A percentile compares a stretch with the other conserved stretches of the same genome.
Conservation (phyloP, 441 rosid genomes). For the Aleurites moluccanus region DNA sequence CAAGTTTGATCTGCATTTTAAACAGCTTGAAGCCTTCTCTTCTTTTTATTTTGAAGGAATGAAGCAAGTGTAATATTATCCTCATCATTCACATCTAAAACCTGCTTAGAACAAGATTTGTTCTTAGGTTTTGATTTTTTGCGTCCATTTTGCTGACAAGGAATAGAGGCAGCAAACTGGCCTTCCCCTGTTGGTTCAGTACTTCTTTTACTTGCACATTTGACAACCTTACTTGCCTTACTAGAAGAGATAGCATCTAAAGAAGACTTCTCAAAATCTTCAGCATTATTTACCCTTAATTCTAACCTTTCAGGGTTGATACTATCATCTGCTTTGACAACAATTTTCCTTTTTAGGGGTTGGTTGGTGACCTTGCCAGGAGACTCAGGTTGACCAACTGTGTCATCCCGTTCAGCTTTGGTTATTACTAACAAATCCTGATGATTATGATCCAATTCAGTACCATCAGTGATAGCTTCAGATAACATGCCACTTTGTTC, state of each 20-base stretch:
- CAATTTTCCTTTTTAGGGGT: background rate
- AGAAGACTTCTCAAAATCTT: constrained; percentile 13
- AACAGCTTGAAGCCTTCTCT: constrained; percentile 23
- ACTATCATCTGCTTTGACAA: background rate
- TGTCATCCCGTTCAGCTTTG: background rate
- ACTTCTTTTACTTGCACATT: background rate
- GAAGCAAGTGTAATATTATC: constrained; percentile 30
- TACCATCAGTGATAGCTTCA: background rate
- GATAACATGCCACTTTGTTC: background rate
- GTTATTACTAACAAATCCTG: background rate
- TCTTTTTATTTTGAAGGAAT: constrained; percentile 27
- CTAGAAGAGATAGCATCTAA: background rate
- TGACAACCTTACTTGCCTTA: background rate
- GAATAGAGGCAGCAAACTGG: background rate
- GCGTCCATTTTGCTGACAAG: background rate
- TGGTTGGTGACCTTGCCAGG: background rate
- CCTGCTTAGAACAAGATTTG: constrained; percentile 3
- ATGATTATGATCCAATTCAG: constrained; percentile 6
- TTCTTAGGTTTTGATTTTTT: constrained; percentile 5
- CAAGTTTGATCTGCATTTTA: constrained; percentile 8
- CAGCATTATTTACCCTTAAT: constrained; percentile 13
- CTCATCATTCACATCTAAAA: constrained; percentile 18
- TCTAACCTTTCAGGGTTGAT: constrained; percentile 7
- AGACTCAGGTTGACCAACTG: constrained; percentile 8
- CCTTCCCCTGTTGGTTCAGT: background rate